Base-by-base conservation (phyloP, 2,329 filamentous ascomycete genomes). In the Penicillium frequentans region DNA sequence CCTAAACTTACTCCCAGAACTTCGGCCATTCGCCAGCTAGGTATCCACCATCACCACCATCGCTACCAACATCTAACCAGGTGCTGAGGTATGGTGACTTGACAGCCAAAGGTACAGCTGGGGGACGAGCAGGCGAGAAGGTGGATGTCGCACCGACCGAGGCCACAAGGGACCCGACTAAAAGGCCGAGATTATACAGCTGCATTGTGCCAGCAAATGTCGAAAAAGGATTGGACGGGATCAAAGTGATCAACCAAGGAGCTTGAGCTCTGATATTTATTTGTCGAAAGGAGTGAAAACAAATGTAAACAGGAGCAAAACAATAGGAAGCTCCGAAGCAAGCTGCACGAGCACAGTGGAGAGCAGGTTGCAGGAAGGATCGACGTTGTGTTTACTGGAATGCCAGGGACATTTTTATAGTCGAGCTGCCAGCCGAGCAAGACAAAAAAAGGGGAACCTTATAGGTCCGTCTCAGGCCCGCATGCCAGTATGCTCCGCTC, bases 21-120 rank as follows among this genome's bases (percentile, higher is more conserved):
- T 77, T 79, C 1, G 88, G 83, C 87, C 87, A 92, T 67, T 85
- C 74, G 2, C 88, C 88, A 0, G 88, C 83, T 29, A 92, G 79
- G 57, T 88, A 83, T 1, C 87, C 87, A 33, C 86, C 86, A 67
- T 87, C 84, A 10, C 84, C 82, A 23, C 82, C 84, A 69, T 86
- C 80, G 27, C 77, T 83, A 1, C 86, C 86, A 10, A 82, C 86
- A 56, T 83, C 75, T 43, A 88, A 79, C 87, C 88, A 91, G 14
- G 86, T 84, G 68, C 84, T 91, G 16, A 93, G 74, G 64, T 93
- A 93, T 0, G 90, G 90, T 10, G 86, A 88, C 60, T 85, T 86
- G 45, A 93, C 90, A 44, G 89, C 89, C 33, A 93, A 74, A 13
- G 90, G 90, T 27, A 90, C 79, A 1, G 88, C 82, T 16, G 88